Evolutionary conservation across 805 yeast genomes (phyloP).

Genomic region (Candida dajiaensis): DNA sequence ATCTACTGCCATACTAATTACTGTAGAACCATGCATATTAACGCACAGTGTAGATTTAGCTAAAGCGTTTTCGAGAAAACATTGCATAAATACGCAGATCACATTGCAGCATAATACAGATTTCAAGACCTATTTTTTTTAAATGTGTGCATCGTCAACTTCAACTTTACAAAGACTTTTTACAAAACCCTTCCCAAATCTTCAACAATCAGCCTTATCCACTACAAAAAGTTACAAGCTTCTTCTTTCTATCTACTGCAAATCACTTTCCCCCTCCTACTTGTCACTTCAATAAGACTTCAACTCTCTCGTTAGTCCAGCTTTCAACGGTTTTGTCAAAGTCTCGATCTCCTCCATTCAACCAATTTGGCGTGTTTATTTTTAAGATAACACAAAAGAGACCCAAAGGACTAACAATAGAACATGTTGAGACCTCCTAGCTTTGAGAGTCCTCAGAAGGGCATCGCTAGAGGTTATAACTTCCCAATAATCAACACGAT

Average conservation of each 20-base stretch:
- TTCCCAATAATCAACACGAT: background rate
- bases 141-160: background rate
- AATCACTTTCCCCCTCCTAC: too few species aligned
- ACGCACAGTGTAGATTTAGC: background rate
- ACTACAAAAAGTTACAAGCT: background rate
- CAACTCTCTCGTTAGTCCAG: background rate
- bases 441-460: background rate
- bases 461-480: background rate
- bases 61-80: background rate
- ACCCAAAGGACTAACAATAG: background rate
- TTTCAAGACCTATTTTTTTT: background rate
- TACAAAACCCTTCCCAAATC: background rate
- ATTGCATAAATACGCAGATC: background rate
- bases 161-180: background rate
- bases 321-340: background rate
- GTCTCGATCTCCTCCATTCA: background rate
- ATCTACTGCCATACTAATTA: background rate
- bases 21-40: background rate
- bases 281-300: background rate
- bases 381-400: background rate
- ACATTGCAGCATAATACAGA: background rate
- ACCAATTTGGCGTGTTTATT: background rate
- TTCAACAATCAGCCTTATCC: background rate
- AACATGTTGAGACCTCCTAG: background rate
- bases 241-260: background rate